phyloP scores from a whole-genome alignment of 257 asterid species.

The Nicotiana benthamiana region DNA sequence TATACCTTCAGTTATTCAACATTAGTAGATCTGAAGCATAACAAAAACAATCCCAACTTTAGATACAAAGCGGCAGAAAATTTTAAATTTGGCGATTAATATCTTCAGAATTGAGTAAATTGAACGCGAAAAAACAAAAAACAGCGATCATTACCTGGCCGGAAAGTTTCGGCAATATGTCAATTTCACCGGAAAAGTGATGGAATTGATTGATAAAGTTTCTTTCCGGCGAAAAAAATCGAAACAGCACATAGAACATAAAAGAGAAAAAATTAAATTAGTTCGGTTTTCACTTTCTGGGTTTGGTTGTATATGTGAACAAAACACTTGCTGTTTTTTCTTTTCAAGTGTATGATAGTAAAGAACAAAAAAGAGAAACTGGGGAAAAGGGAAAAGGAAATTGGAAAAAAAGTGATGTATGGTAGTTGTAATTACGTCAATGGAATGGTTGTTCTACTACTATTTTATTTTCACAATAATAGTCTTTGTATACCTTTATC shows the following conservation, averaged over 20 bases:
- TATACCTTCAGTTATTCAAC: slow-evolving; percentile 20
- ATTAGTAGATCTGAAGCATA: slow-evolving; percentile 59
- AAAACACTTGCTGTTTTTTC: not conserved
- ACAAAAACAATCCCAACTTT: slow-evolving; percentile 9
- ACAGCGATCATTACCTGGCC: slow-evolving; percentile 27
- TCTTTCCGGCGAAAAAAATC: slow-evolving; percentile 21
- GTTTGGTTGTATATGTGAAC: not conserved
- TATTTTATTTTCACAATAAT: too few species aligned
- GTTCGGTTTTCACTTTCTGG: not conserved
- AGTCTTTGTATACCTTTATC: too few species aligned
- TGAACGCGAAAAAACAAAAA: not conserved
- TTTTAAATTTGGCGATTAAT: not conserved
- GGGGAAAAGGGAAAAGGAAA: not conserved
- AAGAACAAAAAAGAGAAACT: not conserved
- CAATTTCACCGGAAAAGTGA: slow-evolving; percentile 10
- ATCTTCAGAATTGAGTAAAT: not conserved
- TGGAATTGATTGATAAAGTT: not conserved
- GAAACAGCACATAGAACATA: not conserved
- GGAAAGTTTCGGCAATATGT: slow-evolving; percentile 12
- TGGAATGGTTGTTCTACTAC: too few species aligned
- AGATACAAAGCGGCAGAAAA: not conserved
- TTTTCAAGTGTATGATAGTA: not conserved
- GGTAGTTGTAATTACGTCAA: too few species aligned
- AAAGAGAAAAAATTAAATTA: not conserved
- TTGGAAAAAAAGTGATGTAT: too few species aligned